Conservation (phyloP, 306 rosid species). For the Fragaria iinumae region DNA sequence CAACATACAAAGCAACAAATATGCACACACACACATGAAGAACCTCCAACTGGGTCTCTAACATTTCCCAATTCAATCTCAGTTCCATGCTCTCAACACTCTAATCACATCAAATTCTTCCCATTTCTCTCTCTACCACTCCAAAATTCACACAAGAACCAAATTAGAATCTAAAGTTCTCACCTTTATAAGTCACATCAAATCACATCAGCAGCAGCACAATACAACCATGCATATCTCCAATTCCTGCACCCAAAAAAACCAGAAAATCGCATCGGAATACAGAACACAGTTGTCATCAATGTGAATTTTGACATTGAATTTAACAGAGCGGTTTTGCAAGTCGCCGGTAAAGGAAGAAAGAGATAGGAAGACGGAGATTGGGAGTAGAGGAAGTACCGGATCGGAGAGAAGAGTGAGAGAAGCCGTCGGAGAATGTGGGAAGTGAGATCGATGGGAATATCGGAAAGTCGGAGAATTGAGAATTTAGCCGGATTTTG, state of each 20-base stretch:
- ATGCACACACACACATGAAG: background rate
- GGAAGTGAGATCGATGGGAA: slow-evolving; percentile 22
- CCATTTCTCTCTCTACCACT: background rate
- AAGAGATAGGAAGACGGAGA: slow-evolving; percentile 13
- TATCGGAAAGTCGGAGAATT: slow-evolving; percentile 27
- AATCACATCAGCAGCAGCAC: slow-evolving; percentile 10
- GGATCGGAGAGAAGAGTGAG: slow-evolving; percentile 35
- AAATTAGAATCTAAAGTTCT: background rate
- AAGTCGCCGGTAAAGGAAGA: background rate
- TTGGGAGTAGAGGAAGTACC: slow-evolving; percentile 32
- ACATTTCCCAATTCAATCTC: background rate
- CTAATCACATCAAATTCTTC: background rate
- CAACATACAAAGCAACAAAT: background rate
- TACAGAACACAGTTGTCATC: background rate
- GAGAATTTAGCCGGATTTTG: background rate
- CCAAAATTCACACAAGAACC: background rate
- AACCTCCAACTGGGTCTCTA: background rate
- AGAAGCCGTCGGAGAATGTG: slow-evolving; percentile 25
- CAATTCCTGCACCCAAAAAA: slow-evolving; percentile 7
- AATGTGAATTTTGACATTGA: background rate
- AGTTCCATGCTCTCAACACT: background rate
- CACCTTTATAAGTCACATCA: slow-evolving; percentile 20
- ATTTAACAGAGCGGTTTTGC: background rate
- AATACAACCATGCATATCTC: slow-evolving; percentile 15
- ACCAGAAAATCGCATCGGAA: background rate